Percentiles rank a stretch among this genome's conserved stretches.
Evolutionary conservation across 2,329 filamentous ascomycete species (phyloP).

Genomic region (Colletotrichum sp.): DNA sequence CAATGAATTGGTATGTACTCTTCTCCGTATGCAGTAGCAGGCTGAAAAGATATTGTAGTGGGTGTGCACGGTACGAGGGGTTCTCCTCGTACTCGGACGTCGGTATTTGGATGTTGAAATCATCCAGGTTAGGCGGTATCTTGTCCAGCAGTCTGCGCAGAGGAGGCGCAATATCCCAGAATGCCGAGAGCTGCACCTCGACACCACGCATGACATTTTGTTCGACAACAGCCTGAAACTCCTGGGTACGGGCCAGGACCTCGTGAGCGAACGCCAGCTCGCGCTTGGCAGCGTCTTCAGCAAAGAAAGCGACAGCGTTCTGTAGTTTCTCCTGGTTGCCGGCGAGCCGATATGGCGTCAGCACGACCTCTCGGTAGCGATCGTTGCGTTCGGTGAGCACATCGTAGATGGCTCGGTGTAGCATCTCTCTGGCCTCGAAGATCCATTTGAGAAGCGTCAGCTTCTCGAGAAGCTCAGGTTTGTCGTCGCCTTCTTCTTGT

Average conservation of each 20-base stretch:
- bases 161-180: constrained; percentile 96
- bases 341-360: constrained; percentile 78
- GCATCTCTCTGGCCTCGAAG: constrained; percentile 88
- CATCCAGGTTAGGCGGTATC: constrained; percentile 65
- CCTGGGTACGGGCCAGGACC: constrained; percentile 73
- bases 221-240: constrained; percentile 81
- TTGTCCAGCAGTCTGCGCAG: constrained; percentile 80
- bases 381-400: constrained; percentile 85
- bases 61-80: constrained; percentile 78
- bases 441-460: constrained; percentile 96
- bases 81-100: constrained; percentile 83
- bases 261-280: constrained; percentile 74
- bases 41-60: constrained; percentile 88
- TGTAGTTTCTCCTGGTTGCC: constrained; percentile 80
- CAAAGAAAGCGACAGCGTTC: constrained; percentile 83
- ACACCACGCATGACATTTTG: constrained; percentile 86
- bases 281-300: constrained; percentile 75
- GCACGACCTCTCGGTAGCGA: constrained; percentile 82
- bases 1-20: constrained; percentile 95
- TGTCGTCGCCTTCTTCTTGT: constrained; percentile 94
- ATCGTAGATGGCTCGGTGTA: constrained; percentile 86
- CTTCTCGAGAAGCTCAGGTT: constrained; percentile 92
- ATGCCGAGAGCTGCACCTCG: constrained; percentile 88
- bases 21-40: constrained; percentile 88
- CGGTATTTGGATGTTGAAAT: constrained; percentile 80